Evolutionary conservation across 495 filamentous ascomycete genomes (phyloP), one percentile per base, ranked within the genome.

Genomic region (Xylaria cubensis): DNA sequence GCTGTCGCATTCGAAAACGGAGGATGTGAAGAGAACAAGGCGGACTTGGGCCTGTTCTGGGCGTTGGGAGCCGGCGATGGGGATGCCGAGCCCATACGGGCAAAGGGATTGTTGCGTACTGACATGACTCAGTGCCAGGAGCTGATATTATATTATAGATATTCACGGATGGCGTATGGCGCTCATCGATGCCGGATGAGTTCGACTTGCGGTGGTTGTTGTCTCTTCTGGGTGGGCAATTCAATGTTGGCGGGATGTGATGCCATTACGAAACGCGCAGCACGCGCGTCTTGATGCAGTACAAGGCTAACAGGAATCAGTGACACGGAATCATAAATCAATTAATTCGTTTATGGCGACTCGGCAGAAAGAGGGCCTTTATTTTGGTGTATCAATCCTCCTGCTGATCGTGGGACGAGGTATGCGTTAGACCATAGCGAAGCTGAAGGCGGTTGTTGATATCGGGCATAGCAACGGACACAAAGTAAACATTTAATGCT

Each of bases 41-140:
- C 86, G 1, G 94, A 97, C 77, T 93, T 94, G 0, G 94, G 93
- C 70, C 94, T 85, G 62, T 64, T 69, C 50, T 81, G 80, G 59
- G 82, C 81, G 71, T 73, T 76, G 32, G 84, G 81, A 65, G 78
- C 83, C 64, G 92, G 84, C 29, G 84, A 87, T 50, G 90, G 86
- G 42, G 91, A 91, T 36, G 90, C 82, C 3, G 93, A 90, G 70
- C 83, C 78, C 70, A 82, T 85, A 74, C 90, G 81, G 85, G 88
- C 82, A 79, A 97, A 97, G 5, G 92, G 92, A 84, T 91, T 95
- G 77, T 90, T 92, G 73, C 94, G 92, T 48, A 72, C 70, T 67
- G 77, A 77, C 76, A 87, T 89, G 21, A 72, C 74, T 77, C 78
- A 36, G 77, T 78, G 66, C 74, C 80, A 59, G 80, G 81, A 72